Percentiles rank a stretch among this genome's conserved stretches.
Evolutionary conservation across 345 rosid species (phyloP).

Genomic region (Clarkia xantiana): DNA sequence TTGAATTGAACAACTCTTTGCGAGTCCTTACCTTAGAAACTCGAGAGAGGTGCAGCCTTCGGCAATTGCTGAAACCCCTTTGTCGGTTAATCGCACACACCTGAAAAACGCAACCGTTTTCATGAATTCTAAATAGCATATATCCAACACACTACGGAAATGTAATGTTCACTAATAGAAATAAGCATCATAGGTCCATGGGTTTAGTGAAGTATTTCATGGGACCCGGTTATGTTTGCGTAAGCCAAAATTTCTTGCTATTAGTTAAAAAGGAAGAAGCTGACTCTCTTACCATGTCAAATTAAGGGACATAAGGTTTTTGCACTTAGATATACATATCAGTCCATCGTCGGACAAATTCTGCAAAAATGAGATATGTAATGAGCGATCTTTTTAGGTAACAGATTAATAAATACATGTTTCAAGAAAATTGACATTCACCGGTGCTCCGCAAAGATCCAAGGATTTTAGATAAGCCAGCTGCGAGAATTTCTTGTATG

Average conservation of each 20-base stretch:
- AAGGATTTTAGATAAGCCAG: conserved; percentile 43
- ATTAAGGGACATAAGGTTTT: conserved; percentile 51
- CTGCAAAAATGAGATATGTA: conserved; percentile 20
- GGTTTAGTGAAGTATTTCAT: background rate
- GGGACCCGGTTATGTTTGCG: no score
- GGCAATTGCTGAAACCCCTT: conserved; percentile 59
- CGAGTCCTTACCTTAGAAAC: conserved; percentile 49
- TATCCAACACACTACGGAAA: background rate
- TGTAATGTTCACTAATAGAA: background rate
- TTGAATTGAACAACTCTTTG: background rate
- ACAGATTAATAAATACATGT: background rate
- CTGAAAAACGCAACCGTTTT: conserved; percentile 21
- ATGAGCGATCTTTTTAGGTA: conserved; percentile 5
- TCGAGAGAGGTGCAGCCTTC: conserved; percentile 63
- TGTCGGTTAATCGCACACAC: conserved; percentile 74
- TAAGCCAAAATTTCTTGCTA: no score
- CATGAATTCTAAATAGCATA: conserved; percentile 4
- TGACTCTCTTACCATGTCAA: conserved; percentile 56
- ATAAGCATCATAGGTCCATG: background rate
- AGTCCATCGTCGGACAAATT: conserved; percentile 81
- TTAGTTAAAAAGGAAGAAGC: no score
- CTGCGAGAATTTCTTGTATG: conserved; percentile 57
- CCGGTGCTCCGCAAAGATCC: conserved; percentile 96
- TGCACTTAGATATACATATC: conserved; percentile 56
- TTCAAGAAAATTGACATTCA: conserved; percentile 17